Evolutionary conservation across 176 grass and related monocot species (phyloP).

Genomic region (Musa schizocarpa): DNA sequence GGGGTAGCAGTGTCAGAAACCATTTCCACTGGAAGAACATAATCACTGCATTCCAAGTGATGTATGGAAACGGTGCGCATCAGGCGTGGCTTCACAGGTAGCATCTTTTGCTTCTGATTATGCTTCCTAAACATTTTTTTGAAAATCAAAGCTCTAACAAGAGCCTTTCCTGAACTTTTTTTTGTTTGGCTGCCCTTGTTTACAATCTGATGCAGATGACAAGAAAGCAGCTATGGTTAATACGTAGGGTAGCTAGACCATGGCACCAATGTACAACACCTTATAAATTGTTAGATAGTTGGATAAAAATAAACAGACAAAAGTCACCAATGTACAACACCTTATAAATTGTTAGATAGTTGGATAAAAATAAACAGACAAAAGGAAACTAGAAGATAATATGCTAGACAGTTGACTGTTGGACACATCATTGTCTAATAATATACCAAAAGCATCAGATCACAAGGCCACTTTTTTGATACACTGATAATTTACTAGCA

Average conservation of each 20-base stretch:
- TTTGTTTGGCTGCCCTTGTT: constrained; percentile 13
- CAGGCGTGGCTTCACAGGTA: constrained; percentile 58
- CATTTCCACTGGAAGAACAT: constrained; percentile 36
- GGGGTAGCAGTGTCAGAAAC: constrained; percentile 21
- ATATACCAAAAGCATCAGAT: too few relatives aligned
- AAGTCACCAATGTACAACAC: background rate
- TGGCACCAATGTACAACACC: background rate
- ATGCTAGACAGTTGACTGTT: too few relatives aligned
- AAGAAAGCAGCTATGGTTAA: background rate
- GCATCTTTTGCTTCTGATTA: constrained; percentile 65
- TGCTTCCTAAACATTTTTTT: constrained; percentile 65
- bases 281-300: background rate
- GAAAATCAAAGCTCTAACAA: constrained; percentile 59
- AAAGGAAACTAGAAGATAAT: too few relatives aligned
- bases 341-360: background rate
- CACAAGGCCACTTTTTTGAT: too few relatives aligned
- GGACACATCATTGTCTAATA: too few relatives aligned
- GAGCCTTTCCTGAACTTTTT: constrained; percentile 44
- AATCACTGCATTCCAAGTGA: constrained; percentile 55
- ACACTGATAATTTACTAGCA: too few relatives aligned
- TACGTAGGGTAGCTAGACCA: too few relatives aligned
- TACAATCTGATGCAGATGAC: background rate
- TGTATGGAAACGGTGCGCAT: constrained; percentile 78
- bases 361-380: background rate
- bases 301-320: background rate